Conservation (phyloP, 306 rosid species). For the Cicer yamashitae region DNA sequence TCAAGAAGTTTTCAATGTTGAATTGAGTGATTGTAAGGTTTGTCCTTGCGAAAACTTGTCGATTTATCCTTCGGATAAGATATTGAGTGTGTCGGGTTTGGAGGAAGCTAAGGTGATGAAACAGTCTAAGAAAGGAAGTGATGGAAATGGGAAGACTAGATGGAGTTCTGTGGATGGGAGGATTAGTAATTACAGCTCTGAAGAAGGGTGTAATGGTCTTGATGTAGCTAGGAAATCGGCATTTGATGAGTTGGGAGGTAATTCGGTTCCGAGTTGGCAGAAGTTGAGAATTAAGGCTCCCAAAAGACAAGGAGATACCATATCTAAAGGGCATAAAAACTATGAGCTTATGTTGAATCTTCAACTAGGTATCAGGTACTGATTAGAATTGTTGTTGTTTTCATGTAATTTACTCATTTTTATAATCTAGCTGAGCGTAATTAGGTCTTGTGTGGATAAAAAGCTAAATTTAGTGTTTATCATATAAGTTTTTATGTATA, state of each 20-base stretch:
- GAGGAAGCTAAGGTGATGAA: conserved; percentile 51
- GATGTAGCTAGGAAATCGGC: conserved; percentile 47
- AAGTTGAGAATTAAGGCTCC: conserved; percentile 55
- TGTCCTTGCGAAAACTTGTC: conserved; percentile 59
- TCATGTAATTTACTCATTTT: conserved; percentile 7
- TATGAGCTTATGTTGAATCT: conserved; percentile 94
- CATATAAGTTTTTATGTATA: no score
- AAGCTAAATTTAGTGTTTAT: no score
- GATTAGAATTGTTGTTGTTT: conserved; percentile 37
- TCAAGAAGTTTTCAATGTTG: conserved; percentile 49
- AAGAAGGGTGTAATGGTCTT: conserved; percentile 35
- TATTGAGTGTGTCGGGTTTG: conserved; percentile 47
- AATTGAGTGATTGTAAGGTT: conserved; percentile 53
- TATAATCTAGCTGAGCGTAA: conserved; percentile 3
- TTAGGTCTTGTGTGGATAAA: no score
- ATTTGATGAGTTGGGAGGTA: conserved; percentile 40
- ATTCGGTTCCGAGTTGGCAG: conserved; percentile 28
- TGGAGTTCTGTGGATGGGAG: conserved; percentile 61
- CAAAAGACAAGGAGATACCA: conserved; percentile 76
- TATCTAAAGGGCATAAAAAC: conserved; percentile 89
- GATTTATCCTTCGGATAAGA: conserved; percentile 80
- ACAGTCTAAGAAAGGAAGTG: conserved; percentile 50
- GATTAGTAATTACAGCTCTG: conserved; percentile 51
- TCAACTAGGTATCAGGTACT: conserved; percentile 93
- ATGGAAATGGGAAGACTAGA: conserved; percentile 48